phyloP scores from a whole-genome alignment of 2,329 filamentous ascomycete species.

The Ophiosphaerella herpotricha region DNA sequence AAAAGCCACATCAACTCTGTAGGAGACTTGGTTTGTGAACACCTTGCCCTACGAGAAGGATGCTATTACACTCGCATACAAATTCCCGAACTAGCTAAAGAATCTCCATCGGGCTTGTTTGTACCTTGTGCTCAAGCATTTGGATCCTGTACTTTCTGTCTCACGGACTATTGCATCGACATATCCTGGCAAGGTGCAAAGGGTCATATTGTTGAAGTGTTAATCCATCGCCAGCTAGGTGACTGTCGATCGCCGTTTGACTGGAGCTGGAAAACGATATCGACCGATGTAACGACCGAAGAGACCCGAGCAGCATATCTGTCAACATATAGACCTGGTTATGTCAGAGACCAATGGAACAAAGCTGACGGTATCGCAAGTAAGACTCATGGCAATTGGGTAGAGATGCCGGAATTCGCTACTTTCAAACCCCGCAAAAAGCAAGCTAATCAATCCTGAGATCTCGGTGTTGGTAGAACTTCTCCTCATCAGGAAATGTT shows the following conservation, averaged over 20 bases:
- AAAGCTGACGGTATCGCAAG: slow-evolving; percentile 11
- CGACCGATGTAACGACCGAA: not conserved
- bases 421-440: too few relatives aligned
- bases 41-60: too few relatives aligned
- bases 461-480: too few relatives aligned
- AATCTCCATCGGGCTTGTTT: slow-evolving; percentile 8
- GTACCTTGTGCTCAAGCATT: slow-evolving; percentile 12
- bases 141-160: slow-evolving; percentile 22
- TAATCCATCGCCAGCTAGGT: slow-evolving; percentile 17
- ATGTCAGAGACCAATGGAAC: slow-evolving; percentile 22
- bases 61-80: too few relatives aligned
- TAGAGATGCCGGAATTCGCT: not conserved
- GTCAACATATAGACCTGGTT: slow-evolving; percentile 13
- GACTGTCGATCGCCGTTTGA: slow-evolving; percentile 22
- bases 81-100: too few relatives aligned
- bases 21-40: not conserved
- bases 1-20: not conserved
- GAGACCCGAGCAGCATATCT: slow-evolving; percentile 7
- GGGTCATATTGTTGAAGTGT: slow-evolving; percentile 14
- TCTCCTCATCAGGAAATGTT: too few relatives aligned
- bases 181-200: slow-evolving; percentile 19
- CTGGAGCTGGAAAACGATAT: slow-evolving; percentile 18
- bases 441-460: too few relatives aligned
- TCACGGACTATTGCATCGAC: slow-evolving; percentile 24
- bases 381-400: slow-evolving; percentile 4